Evolutionary conservation across 31 red algal genomes (phyloP), one percentile per base, ranked within the genome.

Genomic region (Asparagopsis taxiformis): DNA sequence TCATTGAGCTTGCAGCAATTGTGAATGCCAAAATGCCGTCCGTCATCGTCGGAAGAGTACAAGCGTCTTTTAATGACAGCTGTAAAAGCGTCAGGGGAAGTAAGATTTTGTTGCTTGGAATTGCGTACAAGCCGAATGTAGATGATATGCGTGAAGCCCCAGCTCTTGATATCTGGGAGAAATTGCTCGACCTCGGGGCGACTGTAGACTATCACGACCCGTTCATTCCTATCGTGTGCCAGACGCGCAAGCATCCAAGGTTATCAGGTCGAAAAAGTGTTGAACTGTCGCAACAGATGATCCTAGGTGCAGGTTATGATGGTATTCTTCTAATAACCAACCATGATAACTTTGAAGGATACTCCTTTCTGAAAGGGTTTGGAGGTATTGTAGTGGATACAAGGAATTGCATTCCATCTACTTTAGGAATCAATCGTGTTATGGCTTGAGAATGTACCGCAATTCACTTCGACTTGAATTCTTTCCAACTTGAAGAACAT

Each of bases 131-230:
- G 38, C 51, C 66, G 33, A 83, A 89, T 44, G 93, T 96, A 36
- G 93, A 96, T 51, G 93, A 96, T 35, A 86, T 91, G 43, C 93
- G 93, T 8, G 85, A 80, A 67, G 70, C 93, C 46, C 93, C 93
- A 19, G 57, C 80, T n/a, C 59, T 96, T 24, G 72, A 71, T 8
- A 64, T 96, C 3, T 87, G 79, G 93, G 86, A 85, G 39, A 29
- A 55, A 11, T 68, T 96, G 63, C n/a, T 51, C 1, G 51, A 70
- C 22, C 48, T 86, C 8, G 87, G 87, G 7, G 85, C 93, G 29
- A 22, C 9, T 16, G 82, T 96, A 3, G 49, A 61, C 13, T 96
- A 91, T 59, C 56, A 91, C 32, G 93, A 96, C 49, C 87, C 93
- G 25, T 78, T 53, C 65, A 68, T 96, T 13, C 80, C 80, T 24